Conservation (phyloP, 192 early-diverging fungal species). For the Coemansia sp. region DNA sequence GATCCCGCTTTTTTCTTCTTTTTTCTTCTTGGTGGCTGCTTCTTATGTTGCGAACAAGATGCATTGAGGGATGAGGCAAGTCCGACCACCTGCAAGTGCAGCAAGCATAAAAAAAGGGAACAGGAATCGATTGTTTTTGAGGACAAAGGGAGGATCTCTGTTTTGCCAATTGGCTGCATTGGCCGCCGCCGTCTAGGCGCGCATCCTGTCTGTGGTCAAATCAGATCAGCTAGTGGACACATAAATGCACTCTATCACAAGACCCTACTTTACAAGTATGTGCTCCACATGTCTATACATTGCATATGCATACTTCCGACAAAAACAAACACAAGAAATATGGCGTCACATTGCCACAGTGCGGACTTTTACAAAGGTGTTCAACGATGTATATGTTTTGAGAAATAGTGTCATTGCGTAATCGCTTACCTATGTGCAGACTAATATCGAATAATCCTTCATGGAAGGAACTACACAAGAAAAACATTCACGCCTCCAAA, state of each 20-base stretch:
- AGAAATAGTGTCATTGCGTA: neutral
- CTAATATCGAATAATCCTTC: neutral
- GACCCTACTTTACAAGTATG: neutral
- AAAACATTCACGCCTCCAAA: neutral
- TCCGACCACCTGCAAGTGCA: conserved; percentile 1
- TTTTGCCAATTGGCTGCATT: conserved; percentile 1
- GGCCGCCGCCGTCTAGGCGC: neutral
- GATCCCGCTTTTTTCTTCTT: neutral
- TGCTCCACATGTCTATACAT: neutral
- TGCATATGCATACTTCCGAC: conserved; percentile 1
- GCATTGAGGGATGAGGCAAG: neutral
- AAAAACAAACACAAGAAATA: neutral
- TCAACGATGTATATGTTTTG: neutral
- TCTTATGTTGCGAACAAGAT: too few species aligned
- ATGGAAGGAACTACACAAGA: neutral
- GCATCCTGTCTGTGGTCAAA: neutral
- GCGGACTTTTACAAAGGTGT: neutral
- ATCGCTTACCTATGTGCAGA: neutral
- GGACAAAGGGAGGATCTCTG: neutral
- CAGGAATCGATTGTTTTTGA: neutral
- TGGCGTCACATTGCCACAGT: neutral
- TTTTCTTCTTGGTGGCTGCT: neutral
- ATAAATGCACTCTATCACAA: neutral
- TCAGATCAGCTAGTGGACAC: neutral
- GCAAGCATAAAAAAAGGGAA: neutral